Evolutionary conservation across 78 protist species (phyloP), one percentile per base, ranked within the genome.

Genomic region (Chrysochromulina tobinii): DNA sequence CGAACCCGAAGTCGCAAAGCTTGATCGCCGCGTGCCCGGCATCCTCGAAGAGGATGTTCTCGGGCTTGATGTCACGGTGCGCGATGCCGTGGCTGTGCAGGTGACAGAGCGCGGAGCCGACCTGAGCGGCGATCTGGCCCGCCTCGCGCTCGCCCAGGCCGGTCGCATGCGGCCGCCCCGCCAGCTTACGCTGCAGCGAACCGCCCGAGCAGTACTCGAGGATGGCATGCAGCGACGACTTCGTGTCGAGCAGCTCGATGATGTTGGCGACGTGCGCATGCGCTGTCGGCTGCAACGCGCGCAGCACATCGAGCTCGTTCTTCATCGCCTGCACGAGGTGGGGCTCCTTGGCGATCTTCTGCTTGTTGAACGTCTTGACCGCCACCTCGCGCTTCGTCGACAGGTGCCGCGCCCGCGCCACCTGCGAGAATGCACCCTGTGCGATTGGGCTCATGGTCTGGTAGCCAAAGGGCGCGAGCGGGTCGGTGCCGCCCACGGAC

Each of bases 11-110:
- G 88, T 92, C 92, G 12, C 88, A 18, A 25, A 92, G 5, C 89
- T 89, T 92, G 27, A 75, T 1, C 69, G 0, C 27, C 64, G 64
- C 7, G 88, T 97, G 98, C 14, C 98, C 98, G 2, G 89, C 48
- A 3, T 86, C 72, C 75, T 88, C 94, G 53, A 98, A 90, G 23
- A 98, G 92, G 86, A 97, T 67, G 91, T 97, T 97, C 61, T 96
- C 98, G 0, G 98, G 99, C 81, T 98, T 98, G 68, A 97, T 14
- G 51, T 75, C 81, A 14, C 81, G 81, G 51, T 75, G 98, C 11
- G 89, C 91, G 59, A 90, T 94, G 7, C 96, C 96, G 81, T 93
- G 38, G 20, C 50, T 3, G 92, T 98, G 99, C 11, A 98, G 69
- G 3, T 96, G 81, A 3, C 93, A 81, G 18, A 97, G 59, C 27